Evolutionary conservation across 345 rosid species (phyloP), one percentile per base, ranked within the genome.

Genomic region (Zanthoxylum bungeanum): DNA sequence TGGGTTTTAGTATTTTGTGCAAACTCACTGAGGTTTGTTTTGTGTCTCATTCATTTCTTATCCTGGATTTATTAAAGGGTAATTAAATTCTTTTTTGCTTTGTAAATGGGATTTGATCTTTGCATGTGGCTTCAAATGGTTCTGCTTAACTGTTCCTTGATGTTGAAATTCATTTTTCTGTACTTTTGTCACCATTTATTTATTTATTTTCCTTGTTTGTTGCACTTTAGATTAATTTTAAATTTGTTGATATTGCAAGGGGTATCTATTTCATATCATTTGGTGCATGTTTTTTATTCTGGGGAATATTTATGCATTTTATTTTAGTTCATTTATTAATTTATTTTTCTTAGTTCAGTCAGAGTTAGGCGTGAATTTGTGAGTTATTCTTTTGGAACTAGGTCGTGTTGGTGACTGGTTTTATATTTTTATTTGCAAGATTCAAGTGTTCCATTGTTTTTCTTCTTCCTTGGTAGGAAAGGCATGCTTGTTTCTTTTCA

Each of bases 321-420:
- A 1, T 37, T 37, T 37, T 19, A 3, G 7, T 11, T 57, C 8
- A 0, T 19, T 70, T 60, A 28, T 14, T 73, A 27, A 31, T 25
- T 66, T 60, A 33, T 39, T 50, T 66, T 52, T 19, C 72, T 47
- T 55, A 33, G 72, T 37, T 69, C 67, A 73, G 74, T 69, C 67
- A 73, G 74, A 49, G 78, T 77, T 70, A 49, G 85, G 79, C 75
- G 61, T 51, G 73, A 64, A 65, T 59, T 60, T 58, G 50, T 69
- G 70, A 28, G 70, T 46, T 77, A 46, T 55, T 67, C 53, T 42
- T 30, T 68, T 58, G 66, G 69, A 72, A 53, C 59, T 69, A 63
- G 63, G 36, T 64, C 60, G 17, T 52, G 73, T 81, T 77, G 73
- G 84, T 81, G 72, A 68, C 66, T 77, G 77, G 71, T 51, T 77